Base-by-base conservation (phyloP, 2,329 filamentous ascomycete genomes). In the Mycocentrospora acerina region DNA sequence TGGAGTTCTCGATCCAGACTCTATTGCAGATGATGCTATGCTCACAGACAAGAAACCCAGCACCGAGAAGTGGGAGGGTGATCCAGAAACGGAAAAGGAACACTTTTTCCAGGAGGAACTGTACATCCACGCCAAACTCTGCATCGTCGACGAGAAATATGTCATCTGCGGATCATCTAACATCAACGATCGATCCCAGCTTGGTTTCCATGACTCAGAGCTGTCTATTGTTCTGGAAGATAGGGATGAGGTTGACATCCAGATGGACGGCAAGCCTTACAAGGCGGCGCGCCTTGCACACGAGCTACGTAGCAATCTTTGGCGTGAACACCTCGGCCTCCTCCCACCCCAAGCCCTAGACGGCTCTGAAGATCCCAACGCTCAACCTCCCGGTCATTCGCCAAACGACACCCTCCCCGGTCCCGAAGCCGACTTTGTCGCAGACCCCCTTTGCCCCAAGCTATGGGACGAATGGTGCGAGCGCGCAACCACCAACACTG, bases 101-200 rank as follows among this genome's bases (percentile, higher is more conserved):
- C 88, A 94, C 62, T 94, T 93, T 74, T 85, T 97, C 42, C 91
- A 95, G 62, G 93, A 98, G 64, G 91, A 98, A 67, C 79, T 97
- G 2, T 98, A 98, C 64, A 85, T 97, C 32, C 93, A 98, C 66
- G 86, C 83, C 18, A 98, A 97, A 71, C 77, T 96, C 37, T 78
- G 93, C 51, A 91, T 96, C 52, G 86, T 85, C 1, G 90, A 97
- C 61, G 91, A 97, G 65, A 82, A 83, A 37, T 78, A 89, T 32
- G 89, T 87, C 2, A 81, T 96, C 36, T 93, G 89, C 61, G 89
- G 89, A 13, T 90, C 85, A 17, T 88, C 87, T 48, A 97, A 96
- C 67, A 77, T 96, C 56, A 97, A 96, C 65, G 91, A 97, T 63
- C 85, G 91, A 38, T 82, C 88, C 34, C 90, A 95, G 67, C 72